Percentiles rank a stretch among this genome's conserved stretches.
These are phyloP conservation scores for Zea luxurians DNA, from an alignment of 176 grass and related monocot genomes.

Conservation along the genomic window DNA sequence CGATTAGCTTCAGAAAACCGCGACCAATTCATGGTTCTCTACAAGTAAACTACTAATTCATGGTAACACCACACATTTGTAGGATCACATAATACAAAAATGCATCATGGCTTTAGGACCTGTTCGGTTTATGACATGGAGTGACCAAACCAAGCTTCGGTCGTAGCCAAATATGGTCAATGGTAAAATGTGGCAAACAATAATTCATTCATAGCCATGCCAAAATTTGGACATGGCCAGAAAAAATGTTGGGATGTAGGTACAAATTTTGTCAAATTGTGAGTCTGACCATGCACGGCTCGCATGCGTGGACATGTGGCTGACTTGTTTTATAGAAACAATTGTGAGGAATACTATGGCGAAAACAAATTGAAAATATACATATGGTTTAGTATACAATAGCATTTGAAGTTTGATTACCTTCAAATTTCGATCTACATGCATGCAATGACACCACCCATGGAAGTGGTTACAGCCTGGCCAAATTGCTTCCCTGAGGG, in stretches of 20 bases:
- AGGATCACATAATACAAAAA: conserved; percentile 20
- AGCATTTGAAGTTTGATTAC: neutral
- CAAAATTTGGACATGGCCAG: neutral
- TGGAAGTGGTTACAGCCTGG: neutral
- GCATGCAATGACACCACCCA: neutral
- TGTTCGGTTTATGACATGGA: neutral
- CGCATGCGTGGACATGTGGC: neutral
- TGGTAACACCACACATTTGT: conserved; percentile 25
- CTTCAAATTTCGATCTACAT: neutral
- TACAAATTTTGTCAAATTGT: neutral
- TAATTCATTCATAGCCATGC: neutral
- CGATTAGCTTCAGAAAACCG: neutral
- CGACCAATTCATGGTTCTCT: conserved; percentile 14
- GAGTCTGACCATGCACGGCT: neutral
- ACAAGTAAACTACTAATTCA: conserved; percentile 4
- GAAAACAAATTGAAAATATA: neutral
- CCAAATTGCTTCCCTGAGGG: neutral
- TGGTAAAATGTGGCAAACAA: neutral
- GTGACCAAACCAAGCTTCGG: neutral
- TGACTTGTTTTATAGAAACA: neutral
- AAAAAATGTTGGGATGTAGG: neutral
- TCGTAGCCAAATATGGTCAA: neutral
- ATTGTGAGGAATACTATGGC: neutral
- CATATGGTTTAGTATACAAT: neutral
- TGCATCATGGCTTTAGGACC: neutral